Conservation (phyloP, 306 rosid species). For the Vigna mungo region DNA sequence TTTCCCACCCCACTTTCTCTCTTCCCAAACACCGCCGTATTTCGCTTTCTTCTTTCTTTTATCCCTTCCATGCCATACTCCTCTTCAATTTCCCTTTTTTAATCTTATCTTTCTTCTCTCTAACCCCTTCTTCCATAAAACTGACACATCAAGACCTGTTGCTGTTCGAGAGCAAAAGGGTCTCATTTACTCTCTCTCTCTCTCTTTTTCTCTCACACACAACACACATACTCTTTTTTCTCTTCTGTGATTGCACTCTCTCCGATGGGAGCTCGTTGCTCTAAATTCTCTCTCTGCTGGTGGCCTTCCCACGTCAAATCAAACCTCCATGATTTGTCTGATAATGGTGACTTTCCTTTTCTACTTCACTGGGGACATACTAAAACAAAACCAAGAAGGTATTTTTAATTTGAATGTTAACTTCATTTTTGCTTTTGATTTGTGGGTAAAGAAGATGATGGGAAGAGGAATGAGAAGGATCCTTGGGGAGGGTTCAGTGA, state of each 20-base stretch:
- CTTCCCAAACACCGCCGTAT: constrained; percentile 56
- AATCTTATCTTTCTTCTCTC: constrained; percentile 20
- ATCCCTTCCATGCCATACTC: background rate
- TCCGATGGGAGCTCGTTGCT: constrained; percentile 98
- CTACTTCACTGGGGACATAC: background rate
- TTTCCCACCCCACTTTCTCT: constrained; percentile 54
- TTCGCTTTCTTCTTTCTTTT: constrained; percentile 19
- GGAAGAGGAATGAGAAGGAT: constrained; percentile 60
- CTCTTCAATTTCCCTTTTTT: constrained; percentile 15
- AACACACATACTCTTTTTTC: background rate
- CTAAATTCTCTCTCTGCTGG: constrained; percentile 81
- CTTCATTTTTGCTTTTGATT: constrained; percentile 19
- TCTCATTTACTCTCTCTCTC: background rate
- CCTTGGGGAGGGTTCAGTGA: constrained; percentile 70
- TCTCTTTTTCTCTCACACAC: too few relatives aligned
- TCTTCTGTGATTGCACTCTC: constrained; percentile 39
- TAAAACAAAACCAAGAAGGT: background rate
- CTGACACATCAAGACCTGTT: too few relatives aligned
- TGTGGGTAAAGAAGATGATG: constrained; percentile 63
- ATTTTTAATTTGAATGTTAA: constrained; percentile 25
- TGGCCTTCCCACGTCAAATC: constrained; percentile 87
- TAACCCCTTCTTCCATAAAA: constrained; percentile 15
- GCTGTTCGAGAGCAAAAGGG: background rate
- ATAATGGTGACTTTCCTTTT: constrained; percentile 52
- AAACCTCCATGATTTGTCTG: constrained; percentile 66